Base-by-base conservation (phyloP, 163 green algal genomes). In the Coccomyxa subellipsoidea region DNA sequence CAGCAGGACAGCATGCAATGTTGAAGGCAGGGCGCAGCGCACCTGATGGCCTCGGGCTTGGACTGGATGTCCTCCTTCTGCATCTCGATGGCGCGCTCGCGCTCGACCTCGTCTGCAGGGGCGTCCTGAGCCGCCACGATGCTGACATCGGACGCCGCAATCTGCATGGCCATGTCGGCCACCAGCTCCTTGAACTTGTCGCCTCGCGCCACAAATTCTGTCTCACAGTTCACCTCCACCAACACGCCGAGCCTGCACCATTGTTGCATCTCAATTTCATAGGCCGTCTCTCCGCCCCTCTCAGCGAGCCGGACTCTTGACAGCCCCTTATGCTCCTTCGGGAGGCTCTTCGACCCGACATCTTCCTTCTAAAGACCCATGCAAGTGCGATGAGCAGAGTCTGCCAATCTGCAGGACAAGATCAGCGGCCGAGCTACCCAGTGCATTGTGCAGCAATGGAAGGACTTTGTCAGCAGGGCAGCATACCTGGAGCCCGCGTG, bases 171-270 rank as follows among this genome's bases (percentile, higher is more conserved):
- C 23, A 95, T 69, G n/a, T 89, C 89, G 83, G 87, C 82, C 2
- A 95, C 93, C 79, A 99, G 93, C 85, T 93, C 82, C 76, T 94
- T 90, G 92, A 99, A 99, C 81, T 91, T 94, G 81, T 98, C 94
- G 25, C 88, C 91, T 0, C 95, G 91, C 0, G 97, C 96, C 78
- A 99, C 97, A 90, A 99, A 99, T 89, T 99, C 97, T 5, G 97
- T 99, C 92, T 99, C 97, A 87, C 96, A 99, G 93, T 99, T 99
- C 21, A 99, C 92, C 90, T 99, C 97, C 54, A 98, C 84, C 73
- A 99, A 80, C 47, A 99, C 95, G 40, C 97, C 97, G 79, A 98
- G 88, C 84, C 94, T 93, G 82, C 73, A 79, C 2, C 4, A 0
- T 7, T 4, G n/a, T n/a, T n/a, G n/a, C n/a, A n/a, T n/a, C n/a